Conservation (phyloP, 2,329 filamentous ascomycete species). For the Cladosporium sp. region DNA sequence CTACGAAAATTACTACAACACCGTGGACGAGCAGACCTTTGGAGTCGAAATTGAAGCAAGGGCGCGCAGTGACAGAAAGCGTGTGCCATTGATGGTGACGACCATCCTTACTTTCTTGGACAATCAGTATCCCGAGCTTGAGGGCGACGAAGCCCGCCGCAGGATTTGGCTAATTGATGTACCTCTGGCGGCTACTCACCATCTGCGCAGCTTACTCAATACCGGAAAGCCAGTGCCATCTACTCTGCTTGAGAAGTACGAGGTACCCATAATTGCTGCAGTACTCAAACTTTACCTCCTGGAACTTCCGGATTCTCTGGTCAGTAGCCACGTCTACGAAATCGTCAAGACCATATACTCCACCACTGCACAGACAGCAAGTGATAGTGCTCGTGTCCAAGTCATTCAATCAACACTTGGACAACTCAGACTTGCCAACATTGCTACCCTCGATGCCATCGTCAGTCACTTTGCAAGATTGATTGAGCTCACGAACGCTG, state of each 20-base stretch:
- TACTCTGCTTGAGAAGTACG: conserved; percentile 78
- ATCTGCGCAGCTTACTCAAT: conserved; percentile 77
- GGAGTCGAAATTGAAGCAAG: conserved; percentile 96
- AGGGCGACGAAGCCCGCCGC: conserved; percentile 88
- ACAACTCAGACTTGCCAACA: conserved; percentile 91
- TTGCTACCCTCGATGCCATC: conserved; percentile 95
- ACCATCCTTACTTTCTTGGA: conserved; percentile 92
- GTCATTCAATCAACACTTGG: conserved; percentile 94
- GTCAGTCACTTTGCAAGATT: conserved; percentile 97
- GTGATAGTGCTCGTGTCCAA: conserved; percentile 75
- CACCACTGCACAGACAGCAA: conserved; percentile 70
- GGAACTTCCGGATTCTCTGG: conserved; percentile 94
- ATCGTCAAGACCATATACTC: conserved; percentile 97
- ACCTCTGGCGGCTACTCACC: conserved; percentile 77
- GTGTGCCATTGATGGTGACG: conserved; percentile 87
- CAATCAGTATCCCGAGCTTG: conserved; percentile 93
- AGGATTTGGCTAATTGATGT: conserved; percentile 95
- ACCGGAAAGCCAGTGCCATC: conserved; percentile 75
- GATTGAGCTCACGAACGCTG: conserved; percentile 93
- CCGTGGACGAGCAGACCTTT: conserved; percentile 94
- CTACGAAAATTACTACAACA: conserved; percentile 99
- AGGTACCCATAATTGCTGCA: conserved; percentile 90
- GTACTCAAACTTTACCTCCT: conserved; percentile 90
- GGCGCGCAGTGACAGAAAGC: conserved; percentile 88
- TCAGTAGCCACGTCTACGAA: conserved; percentile 97